Conservation (phyloP, 345 rosid genomes). For the Noccaea bulbosa region DNA sequence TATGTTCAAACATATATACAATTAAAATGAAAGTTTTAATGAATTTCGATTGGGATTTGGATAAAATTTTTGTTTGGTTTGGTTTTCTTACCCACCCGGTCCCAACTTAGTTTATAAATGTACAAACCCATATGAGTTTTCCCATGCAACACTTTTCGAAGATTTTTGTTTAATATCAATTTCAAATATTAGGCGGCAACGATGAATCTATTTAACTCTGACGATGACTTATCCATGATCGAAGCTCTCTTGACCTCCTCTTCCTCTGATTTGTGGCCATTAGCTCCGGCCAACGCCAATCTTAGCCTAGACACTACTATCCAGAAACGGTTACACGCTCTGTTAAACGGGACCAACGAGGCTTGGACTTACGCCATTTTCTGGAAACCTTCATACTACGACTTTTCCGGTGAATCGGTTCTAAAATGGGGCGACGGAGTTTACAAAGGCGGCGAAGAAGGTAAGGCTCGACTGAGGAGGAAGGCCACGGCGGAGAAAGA, state of each 20-base stretch:
- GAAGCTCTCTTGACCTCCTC: constrained; percentile 26
- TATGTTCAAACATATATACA: no score
- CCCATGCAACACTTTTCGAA: no score
- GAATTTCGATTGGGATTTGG: no score
- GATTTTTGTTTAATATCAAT: no score
- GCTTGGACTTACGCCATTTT: constrained; percentile 91
- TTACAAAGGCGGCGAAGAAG: constrained; percentile 78
- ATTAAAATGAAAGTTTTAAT: no score
- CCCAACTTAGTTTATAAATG: background rate
- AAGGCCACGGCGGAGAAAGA: constrained; percentile 57
- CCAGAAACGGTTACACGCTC: constrained; percentile 78
- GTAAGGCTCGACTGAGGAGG: constrained; percentile 44
- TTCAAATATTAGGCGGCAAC: no score
- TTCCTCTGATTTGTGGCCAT: constrained; percentile 7
- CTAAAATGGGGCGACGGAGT: constrained; percentile 95
- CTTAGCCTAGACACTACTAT: constrained; percentile 65
- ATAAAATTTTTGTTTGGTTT: no score
- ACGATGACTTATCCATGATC: constrained; percentile 9
- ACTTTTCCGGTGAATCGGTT: constrained; percentile 52
- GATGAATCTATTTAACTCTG: constrained; percentile 5
- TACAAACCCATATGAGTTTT: background rate
- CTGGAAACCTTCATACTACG: constrained; percentile 76
- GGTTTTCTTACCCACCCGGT: no score
- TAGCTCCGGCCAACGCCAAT: constrained; percentile 23
- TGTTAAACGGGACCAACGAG: constrained; percentile 68